Base-by-base conservation (phyloP, 208 protist species). In the Leishmania arabica region DNA sequence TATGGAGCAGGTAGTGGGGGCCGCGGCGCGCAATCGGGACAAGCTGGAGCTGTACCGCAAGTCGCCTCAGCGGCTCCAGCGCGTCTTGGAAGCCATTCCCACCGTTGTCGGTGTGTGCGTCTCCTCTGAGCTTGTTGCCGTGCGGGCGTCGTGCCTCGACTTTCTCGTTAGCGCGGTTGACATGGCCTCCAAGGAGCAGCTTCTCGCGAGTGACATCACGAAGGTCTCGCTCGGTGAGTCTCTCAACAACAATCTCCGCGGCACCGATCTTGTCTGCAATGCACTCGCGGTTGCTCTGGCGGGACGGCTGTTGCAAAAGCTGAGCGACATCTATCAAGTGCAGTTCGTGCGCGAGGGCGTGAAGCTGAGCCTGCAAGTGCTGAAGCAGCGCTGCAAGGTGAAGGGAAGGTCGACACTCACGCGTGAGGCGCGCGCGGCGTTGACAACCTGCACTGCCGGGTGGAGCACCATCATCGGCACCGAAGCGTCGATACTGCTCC, bases 261-360 rank as follows among this genome's bases (percentile, higher is more conserved):
- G 93, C 72, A 27, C 78, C 45, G 88, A 87, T 64, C 81, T 91
- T 34, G 70, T 89, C 17, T 74, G 90, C 54, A 90, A 92, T 47
- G 77, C 93, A 31, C 72, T 92, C 13, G 96, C 85, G 15, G 81
- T 98, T 15, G 78, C 78, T 17, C 79, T 98, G 24, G 88, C 88
- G 11, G 75, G 84, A 1, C 88, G 81, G 49, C 89, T 98, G 24
- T 64, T 98, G 13, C 78, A 92, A 19, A 98, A 97, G 82, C 21
- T 96, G 37, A 84, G 85, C 9, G 79, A 84, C 31, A 79, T 90
- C 15, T 98, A 94, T 72, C 77, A 77, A 21, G 75, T 81, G 37
- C 88, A 92, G 68, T 95, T 99, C 80, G 83, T 94, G 24, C 91
- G 95, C 64, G 95, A 98, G 77, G 96, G 96, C 49, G 91, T 98